phyloP scores from a whole-genome alignment of 2,329 filamentous ascomycete species.

The Colletotrichum zoysiae region DNA sequence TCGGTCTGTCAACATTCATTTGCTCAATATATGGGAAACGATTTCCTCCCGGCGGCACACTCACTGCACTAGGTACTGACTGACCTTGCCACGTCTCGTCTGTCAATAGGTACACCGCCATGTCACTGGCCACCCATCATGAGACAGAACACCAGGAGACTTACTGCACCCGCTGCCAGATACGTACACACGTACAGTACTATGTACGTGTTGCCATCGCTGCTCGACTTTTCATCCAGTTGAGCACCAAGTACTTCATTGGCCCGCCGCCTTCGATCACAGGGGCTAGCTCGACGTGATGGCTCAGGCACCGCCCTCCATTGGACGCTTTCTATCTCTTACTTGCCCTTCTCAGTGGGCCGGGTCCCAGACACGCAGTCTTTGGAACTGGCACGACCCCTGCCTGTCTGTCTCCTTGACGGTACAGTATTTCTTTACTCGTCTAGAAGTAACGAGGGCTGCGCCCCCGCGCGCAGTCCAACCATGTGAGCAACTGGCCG shows the following conservation, averaged over 20 bases:
- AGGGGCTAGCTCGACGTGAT: conserved; percentile 14
- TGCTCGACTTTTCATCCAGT: conserved; percentile 16
- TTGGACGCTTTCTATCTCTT: conserved; percentile 23
- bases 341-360: not conserved
- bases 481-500: conserved; percentile 26
- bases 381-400: conserved; percentile 5
- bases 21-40: not conserved
- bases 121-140: conserved; percentile 1
- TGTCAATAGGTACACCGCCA: not conserved
- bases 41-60: not conserved
- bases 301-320: conserved; percentile 24
- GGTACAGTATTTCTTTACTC: not conserved
- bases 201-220: not conserved
- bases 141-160: not conserved
- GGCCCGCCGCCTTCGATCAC: conserved; percentile 15
- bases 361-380: conserved; percentile 8
- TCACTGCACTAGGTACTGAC: too few relatives aligned
- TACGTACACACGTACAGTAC: not conserved
- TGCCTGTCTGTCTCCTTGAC: conserved; percentile 11
- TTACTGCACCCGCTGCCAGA: not conserved
- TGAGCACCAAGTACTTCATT: conserved; percentile 15
- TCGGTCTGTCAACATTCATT: conserved; percentile 12
- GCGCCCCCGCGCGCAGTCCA: not conserved
- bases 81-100: not conserved
- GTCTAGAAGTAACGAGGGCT: not conserved